Evolutionary conservation across 192 early-diverging fungal genomes (phyloP), one percentile per base, ranked within the genome.

Genomic region (Podochytrium sp.): DNA sequence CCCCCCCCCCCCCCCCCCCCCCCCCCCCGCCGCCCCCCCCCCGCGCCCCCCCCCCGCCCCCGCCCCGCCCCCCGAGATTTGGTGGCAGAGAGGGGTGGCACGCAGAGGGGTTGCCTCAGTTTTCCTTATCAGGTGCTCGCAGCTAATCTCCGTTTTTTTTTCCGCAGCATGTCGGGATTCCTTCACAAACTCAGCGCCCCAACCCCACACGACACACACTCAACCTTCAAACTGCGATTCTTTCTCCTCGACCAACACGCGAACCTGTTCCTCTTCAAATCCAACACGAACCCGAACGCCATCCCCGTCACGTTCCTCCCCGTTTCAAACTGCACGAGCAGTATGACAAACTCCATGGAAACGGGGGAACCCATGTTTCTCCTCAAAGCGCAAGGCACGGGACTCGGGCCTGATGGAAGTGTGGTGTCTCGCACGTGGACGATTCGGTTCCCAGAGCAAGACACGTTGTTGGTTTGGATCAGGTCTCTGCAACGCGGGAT

Each of bases 281-380:
- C 6, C 63, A 40, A 65, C 63, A 35, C 12, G 5, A 5, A 55
- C 5, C 39, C 63, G 47, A 49, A 18, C 29, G 25, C 39, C 2
- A 12, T 20, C 1, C 63, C 63, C 0, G 30, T 65, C 63, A 65
- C 63, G 16, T 65, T 65, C 29, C 63, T 65, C n/a, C 63, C 63
- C n/a, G 7, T 65, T 7, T n/a, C 20, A 7, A 18, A 16, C 1
- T 65, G 63, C 63, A 25, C 39, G 5, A 29, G 63, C 41, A 47
- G 18, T 29, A 47, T 10, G 27, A 20, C 18, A 12, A 30, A 35
- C 41, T 32, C 6, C 6, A 7, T 20, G 25, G 25, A 12, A 47
- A 20, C n/a, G 18, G 29, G n/a, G 42, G 40, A 65, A n/a, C n/a
- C n/a, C n/a, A n/a, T n/a, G n/a, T n/a, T n/a, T n/a, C n/a, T 65